These are phyloP conservation scores for Raddia distichophylla DNA, from an alignment of 176 grass and related monocot genomes.

Conservation along the genomic window DNA sequence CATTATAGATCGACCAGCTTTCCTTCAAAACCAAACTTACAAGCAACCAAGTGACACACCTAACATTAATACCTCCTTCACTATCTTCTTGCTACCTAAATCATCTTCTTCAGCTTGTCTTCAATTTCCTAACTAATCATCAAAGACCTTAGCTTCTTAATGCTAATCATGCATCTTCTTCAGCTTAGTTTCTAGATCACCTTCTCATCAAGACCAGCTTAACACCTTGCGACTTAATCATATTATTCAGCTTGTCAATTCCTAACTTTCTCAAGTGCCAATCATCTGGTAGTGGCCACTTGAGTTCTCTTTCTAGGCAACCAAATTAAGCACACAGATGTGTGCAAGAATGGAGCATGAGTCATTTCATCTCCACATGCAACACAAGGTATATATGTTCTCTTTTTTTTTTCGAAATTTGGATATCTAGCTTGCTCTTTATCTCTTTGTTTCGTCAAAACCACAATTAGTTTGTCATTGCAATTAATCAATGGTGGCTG, in stretches of 20 bases:
- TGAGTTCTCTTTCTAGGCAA: background rate
- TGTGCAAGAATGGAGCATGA: slow-evolving; percentile 52
- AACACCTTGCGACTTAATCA: background rate
- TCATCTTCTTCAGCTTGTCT: background rate
- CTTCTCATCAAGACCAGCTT: background rate
- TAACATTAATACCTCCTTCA: background rate
- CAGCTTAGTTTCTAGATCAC: background rate
- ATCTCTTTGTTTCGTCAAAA: background rate
- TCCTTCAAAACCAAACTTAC: slow-evolving; percentile 24
- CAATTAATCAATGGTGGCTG: background rate
- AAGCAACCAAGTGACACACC: slow-evolving; percentile 42
- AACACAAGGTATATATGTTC: slow-evolving; percentile 32
- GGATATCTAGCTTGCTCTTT: background rate
- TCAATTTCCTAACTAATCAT: no score
- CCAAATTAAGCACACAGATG: slow-evolving; percentile 15
- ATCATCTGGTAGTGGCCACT: background rate
- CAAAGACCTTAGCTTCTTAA: no score
- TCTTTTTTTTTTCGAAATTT: background rate
- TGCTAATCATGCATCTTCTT: background rate
- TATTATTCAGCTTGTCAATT: background rate
- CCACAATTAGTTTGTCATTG: background rate
- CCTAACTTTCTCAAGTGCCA: background rate
- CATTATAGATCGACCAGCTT: slow-evolving; percentile 16
- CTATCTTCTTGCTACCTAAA: background rate
- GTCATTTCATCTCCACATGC: slow-evolving; percentile 35